Base-by-base conservation (phyloP, 2,329 filamentous ascomycete species). In the Hyphodiscus sp. region DNA sequence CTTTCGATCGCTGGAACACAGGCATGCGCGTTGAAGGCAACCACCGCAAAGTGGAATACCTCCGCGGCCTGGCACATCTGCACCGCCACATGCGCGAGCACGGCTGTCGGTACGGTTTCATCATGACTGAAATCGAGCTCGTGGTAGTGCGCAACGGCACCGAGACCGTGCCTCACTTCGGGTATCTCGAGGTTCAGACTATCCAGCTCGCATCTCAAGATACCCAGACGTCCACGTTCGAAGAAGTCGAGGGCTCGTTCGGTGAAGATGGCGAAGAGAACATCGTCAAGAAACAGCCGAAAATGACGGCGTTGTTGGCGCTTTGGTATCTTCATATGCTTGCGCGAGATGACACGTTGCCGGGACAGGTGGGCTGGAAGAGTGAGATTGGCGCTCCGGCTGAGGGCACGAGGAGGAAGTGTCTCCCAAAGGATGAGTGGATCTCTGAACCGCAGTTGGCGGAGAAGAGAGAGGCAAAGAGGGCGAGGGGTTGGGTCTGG, bases 81-180 rank as follows among this genome's bases (percentile, higher is more conserved):
- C 92, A 97, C 71, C 82, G 89, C 67, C 85, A 86, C 66, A 96
- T 96, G 90, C 90, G 92, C 69, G 90, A 95, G 73, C 89, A 96
- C 73, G 85, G 85, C 61, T 95, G 89, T 68, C 85, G 92, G 55
- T 97, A 96, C 70, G 92, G 92, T 51, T 97, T 96, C 76, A 92
- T 97, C 70, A 83, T 96, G 67, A 96, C 90, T 1, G 92, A 96
- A 73, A 96, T 96, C 63, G 92, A 97, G 73, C 83, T 96, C 9
- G 85, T 96, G 41, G 84, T 94, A 63, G 90, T 96, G 1, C 89
- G 91, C 64, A 89, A 87, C 61, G 91, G 91, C 50, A 81, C 68
- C 62, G 85, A 78, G 65, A 73, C 77, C 42, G 83, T 83, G 1
- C 91, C 91, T 0, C 84, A 90, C 68, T 96, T 96, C 66, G 91